Percentiles rank a stretch among this genome's conserved stretches.
phyloP scores from a whole-genome alignment of 1,284 basidiomycete genomes.

The Peniophora sp. region DNA sequence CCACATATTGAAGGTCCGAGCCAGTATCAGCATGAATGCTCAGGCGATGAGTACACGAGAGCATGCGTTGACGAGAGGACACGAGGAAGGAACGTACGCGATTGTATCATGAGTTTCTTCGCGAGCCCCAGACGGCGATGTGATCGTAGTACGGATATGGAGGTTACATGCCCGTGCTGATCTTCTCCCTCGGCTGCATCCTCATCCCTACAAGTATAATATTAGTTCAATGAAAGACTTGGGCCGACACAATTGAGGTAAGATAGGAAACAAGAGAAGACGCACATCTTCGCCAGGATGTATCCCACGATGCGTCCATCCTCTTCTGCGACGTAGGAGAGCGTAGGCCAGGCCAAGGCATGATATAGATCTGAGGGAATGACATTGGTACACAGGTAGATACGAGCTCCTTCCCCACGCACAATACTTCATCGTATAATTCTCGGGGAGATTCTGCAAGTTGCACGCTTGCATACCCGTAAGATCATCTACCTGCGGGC shows the following conservation, averaged over 20 bases:
- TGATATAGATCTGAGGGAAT: constrained; percentile 73
- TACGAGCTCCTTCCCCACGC: constrained; percentile 20
- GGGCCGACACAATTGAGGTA: constrained; percentile 5
- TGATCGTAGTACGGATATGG: constrained; percentile 81
- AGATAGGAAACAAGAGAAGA: constrained; percentile 7
- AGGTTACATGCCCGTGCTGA: constrained; percentile 85
- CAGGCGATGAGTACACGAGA: not conserved
- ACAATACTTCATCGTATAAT: constrained; percentile 87
- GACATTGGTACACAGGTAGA: not conserved
- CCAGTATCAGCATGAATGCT: not conserved
- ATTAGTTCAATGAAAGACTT: constrained; percentile 3
- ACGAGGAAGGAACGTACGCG: constrained; percentile 57
- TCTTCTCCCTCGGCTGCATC: constrained; percentile 50
- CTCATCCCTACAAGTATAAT: constrained; percentile 51
- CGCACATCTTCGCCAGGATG: constrained; percentile 89
- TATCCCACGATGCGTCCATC: constrained; percentile 90
- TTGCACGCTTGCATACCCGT: constrained; percentile 91
- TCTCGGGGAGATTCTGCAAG: constrained; percentile 81
- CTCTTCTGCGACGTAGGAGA: constrained; percentile 90
- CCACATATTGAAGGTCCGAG: not conserved
- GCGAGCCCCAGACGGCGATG: constrained; percentile 83
- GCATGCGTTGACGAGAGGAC: not conserved
- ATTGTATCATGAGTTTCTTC: constrained; percentile 82
- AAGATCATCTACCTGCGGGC: constrained; percentile 54
- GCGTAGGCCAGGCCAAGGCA: constrained; percentile 85